A percentile compares a stretch with the other conserved stretches of the same genome.
Conservation (phyloP, 768 basidiomycete genomes). For the Gautieria morchelliformis region DNA sequence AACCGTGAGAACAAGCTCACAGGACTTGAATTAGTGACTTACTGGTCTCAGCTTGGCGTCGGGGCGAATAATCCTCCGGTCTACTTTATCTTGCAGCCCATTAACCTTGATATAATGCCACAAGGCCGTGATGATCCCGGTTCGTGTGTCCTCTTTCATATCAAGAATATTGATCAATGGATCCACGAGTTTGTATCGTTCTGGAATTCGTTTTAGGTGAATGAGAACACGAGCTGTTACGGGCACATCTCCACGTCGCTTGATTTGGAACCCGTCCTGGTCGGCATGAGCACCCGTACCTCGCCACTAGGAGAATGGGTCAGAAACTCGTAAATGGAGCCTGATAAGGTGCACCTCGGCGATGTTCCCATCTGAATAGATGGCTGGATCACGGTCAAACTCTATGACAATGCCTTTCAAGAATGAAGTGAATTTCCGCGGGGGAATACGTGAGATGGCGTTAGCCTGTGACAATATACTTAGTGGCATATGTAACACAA, state of each 20-base stretch:
- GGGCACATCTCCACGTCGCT: conserved; percentile 68
- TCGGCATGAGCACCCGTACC: conserved; percentile 27
- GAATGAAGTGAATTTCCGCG: conserved; percentile 77
- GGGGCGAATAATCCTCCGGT: conserved; percentile 57
- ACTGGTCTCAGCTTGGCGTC: conserved; percentile 64
- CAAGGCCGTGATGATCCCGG: conserved; percentile 69
- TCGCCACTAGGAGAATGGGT: conserved; percentile 23
- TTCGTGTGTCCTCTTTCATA: conserved; percentile 76
- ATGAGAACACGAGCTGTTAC: conserved; percentile 78
- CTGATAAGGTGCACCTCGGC: conserved; percentile 56
- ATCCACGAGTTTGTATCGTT: conserved; percentile 60
- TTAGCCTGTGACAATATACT: neutral
- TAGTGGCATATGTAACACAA: neutral
- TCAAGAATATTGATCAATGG: conserved; percentile 52
- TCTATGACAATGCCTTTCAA: conserved; percentile 81
- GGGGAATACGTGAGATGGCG: conserved; percentile 25
- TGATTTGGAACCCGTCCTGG: conserved; percentile 81
- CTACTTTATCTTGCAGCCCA: conserved; percentile 73
- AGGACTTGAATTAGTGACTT: conserved; percentile 11
- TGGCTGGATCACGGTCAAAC: conserved; percentile 70
- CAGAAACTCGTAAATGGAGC: conserved; percentile 29
- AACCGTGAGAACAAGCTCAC: neutral
- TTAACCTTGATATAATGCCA: conserved; percentile 92
- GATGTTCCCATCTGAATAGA: conserved; percentile 80
- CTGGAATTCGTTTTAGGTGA: conserved; percentile 78